Evolutionary conservation across 2,329 filamentous ascomycete genomes (phyloP).

Genomic region (Aspergillus alliaceus): DNA sequence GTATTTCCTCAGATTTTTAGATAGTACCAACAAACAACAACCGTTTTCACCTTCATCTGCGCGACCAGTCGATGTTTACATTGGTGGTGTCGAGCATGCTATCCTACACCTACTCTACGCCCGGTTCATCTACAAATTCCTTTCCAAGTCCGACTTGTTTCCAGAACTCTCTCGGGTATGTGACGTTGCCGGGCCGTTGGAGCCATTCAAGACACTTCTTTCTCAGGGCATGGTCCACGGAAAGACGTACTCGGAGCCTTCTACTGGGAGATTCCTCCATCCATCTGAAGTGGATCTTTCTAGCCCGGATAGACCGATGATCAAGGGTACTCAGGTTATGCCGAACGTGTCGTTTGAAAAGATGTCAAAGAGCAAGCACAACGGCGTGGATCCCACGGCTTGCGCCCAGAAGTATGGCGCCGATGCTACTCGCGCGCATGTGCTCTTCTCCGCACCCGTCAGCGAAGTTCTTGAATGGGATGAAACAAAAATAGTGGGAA

Average conservation of each 20-base stretch:
- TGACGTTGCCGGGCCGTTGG: conserved; percentile 47
- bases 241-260: conserved; percentile 74
- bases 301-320: conserved; percentile 56
- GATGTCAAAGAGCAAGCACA: conserved; percentile 95
- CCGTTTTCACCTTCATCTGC: conserved; percentile 60
- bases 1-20: conserved; percentile 83
- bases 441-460: conserved; percentile 85
- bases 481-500: conserved; percentile 74
- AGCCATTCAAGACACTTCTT: conserved; percentile 80
- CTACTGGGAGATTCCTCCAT: conserved; percentile 72
- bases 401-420: conserved; percentile 76
- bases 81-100: conserved; percentile 87
- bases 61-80: conserved; percentile 82
- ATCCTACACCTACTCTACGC: conserved; percentile 88
- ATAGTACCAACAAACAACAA: conserved; percentile 62
- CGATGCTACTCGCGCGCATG: conserved; percentile 80
- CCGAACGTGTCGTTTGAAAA: conserved; percentile 75
- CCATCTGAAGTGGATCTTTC: conserved; percentile 71
- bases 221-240: conserved; percentile 94
- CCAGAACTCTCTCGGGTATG: conserved; percentile 38
- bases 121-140: conserved; percentile 86
- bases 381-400: conserved; percentile 77
- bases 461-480: conserved; percentile 86
- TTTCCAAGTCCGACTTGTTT: conserved; percentile 55
- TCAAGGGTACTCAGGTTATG: conserved; percentile 60